Conservation (phyloP, 371 early-diverging fungal species). For the Parasitella parasitica region DNA sequence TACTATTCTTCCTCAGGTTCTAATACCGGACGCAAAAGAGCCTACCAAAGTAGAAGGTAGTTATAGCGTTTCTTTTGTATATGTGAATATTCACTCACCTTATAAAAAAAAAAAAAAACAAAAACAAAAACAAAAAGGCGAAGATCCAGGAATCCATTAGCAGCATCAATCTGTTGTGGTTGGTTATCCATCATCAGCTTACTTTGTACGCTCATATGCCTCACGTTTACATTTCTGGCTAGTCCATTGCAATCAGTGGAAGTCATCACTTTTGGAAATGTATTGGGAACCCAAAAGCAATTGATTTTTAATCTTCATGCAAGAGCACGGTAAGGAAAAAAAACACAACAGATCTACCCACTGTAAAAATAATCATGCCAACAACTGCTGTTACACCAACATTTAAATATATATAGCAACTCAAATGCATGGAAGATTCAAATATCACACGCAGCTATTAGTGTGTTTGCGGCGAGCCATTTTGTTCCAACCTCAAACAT, state of each 20-base stretch:
- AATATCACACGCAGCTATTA: conserved; percentile 30
- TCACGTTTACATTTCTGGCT: conserved; percentile 19
- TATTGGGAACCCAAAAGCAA: conserved; percentile 63
- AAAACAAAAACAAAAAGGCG: too few species aligned
- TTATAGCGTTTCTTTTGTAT: background rate
- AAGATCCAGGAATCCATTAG: background rate
- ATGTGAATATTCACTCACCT: background rate
- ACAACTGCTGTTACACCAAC: background rate
- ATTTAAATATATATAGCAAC: conserved; percentile 41
- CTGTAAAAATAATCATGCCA: background rate
- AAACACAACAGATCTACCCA: too few species aligned
- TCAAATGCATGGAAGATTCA: conserved; percentile 48
- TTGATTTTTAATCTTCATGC: conserved; percentile 57
- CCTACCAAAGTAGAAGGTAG: background rate
- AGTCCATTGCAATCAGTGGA: conserved; percentile 32
- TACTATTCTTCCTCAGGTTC: conserved; percentile 6
- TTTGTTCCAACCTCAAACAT: conserved; percentile 15
- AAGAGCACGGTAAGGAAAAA: conserved; percentile 25
- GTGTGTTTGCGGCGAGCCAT: conserved; percentile 27
- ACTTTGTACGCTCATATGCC: conserved; percentile 12
- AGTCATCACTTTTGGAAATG: conserved; percentile 49
- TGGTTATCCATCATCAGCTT: conserved; percentile 1
- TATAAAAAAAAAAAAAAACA: too few species aligned
- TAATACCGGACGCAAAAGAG: background rate
- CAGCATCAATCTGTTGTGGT: background rate